Evolutionary conservation across 2,329 filamentous ascomycete genomes (phyloP).

Genomic region (Diplocarpon rosae): DNA sequence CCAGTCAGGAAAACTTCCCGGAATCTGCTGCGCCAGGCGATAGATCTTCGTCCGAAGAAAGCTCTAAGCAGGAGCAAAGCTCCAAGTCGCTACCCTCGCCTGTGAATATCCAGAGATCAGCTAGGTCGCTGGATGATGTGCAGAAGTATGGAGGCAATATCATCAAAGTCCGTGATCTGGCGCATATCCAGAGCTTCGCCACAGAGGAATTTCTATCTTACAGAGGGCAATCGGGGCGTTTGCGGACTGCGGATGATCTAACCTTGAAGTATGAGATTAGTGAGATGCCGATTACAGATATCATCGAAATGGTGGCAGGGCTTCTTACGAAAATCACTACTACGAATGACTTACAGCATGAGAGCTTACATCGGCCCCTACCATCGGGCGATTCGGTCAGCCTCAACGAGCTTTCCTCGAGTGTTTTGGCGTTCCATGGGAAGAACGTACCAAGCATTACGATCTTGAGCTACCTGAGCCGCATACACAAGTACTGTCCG

Average conservation of each 20-base stretch:
- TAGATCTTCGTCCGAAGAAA: constrained; percentile 5
- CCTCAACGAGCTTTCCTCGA: constrained; percentile 53
- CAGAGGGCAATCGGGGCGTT: constrained; percentile 39
- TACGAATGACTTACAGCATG: constrained; percentile 90
- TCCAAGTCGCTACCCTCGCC: constrained; percentile 8
- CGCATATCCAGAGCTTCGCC: constrained; percentile 83
- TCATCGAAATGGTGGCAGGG: constrained; percentile 98
- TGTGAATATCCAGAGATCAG: constrained; percentile 18
- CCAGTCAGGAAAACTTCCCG: constrained; percentile 22
- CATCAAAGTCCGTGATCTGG: constrained; percentile 78
- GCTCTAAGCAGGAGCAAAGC: constrained; percentile 7
- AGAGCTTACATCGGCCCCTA: constrained; percentile 71
- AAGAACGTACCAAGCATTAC: constrained; percentile 97
- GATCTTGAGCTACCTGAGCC: constrained; percentile 86
- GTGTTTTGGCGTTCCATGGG: constrained; percentile 88
- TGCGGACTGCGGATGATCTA: constrained; percentile 40
- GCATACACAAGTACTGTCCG: constrained; percentile 98
- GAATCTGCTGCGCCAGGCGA: constrained; percentile 10
- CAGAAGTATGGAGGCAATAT: constrained; percentile 31
- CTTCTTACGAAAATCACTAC: constrained; percentile 94
- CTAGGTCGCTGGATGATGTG: constrained; percentile 28
- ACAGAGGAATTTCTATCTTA: constrained; percentile 59
- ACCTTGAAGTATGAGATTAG: constrained; percentile 76
- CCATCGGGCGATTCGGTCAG: constrained; percentile 44
- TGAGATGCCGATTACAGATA: constrained; percentile 90